phyloP scores from a whole-genome alignment of 2,329 filamentous ascomycete species.

The Penicillium sp. region DNA sequence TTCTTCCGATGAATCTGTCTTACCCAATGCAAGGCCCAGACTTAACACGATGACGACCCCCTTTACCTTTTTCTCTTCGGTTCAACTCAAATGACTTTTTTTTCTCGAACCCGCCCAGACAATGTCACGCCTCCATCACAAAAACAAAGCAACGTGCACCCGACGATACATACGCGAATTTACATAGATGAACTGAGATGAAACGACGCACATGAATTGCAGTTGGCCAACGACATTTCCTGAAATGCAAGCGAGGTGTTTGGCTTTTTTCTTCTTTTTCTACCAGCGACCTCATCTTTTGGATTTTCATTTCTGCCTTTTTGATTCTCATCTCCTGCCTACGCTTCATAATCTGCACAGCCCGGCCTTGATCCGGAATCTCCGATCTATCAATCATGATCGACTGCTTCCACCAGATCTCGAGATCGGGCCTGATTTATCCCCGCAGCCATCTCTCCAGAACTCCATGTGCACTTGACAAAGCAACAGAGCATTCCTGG shows the following conservation, averaged over 20 bases:
- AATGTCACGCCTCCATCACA: slow-evolving; percentile 8
- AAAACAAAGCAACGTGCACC: slow-evolving; percentile 20
- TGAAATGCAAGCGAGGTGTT: slow-evolving; percentile 24
- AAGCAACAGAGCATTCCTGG: too few species aligned
- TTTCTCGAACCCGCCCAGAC: slow-evolving; percentile 5
- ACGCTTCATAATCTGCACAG: too few species aligned
- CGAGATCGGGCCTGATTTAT: too few species aligned
- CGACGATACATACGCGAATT: slow-evolving; percentile 21
- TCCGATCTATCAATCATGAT: too few species aligned
- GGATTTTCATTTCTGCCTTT: slow-evolving; percentile 7
- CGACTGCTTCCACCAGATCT: too few species aligned
- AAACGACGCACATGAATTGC: slow-evolving; percentile 24
- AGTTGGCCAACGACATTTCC: slow-evolving; percentile 19
- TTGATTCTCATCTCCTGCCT: slow-evolving; percentile 2
- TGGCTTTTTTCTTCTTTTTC: slow-evolving; percentile 19
- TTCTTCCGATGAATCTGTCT: neutral
- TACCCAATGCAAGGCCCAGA: neutral
- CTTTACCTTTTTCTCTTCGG: slow-evolving; percentile 17
- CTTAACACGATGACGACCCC: slow-evolving; percentile 2
- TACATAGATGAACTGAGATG: slow-evolving; percentile 26
- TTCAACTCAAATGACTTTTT: slow-evolving; percentile 5
- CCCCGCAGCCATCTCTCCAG: too few species aligned
- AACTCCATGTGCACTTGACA: too few species aligned
- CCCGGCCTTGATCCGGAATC: too few species aligned
- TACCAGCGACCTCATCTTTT: slow-evolving; percentile 13